Evolutionary conservation across 2,329 filamentous ascomycete species (phyloP).

Genomic region (Colletotrichum acutatum): DNA sequence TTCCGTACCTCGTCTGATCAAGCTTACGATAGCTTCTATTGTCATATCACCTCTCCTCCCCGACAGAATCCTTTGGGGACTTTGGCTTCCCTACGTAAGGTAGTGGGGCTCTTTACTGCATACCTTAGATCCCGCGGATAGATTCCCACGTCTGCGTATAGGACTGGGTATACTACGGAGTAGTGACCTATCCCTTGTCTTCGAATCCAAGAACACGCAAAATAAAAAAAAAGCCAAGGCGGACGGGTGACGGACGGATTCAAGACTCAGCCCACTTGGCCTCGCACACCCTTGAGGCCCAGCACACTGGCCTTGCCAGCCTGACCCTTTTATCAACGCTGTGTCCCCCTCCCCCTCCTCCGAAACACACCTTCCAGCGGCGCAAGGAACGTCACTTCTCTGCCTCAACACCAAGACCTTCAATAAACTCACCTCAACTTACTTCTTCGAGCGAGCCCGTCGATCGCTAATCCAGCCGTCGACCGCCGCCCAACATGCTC

Average conservation of each 20-base stretch:
- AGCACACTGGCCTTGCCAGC: constrained; percentile 10
- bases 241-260: constrained; percentile 18
- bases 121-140: constrained; percentile 1
- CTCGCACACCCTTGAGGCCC: constrained; percentile 11
- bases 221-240: constrained; percentile 21
- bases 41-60: neutral
- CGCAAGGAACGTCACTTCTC: neutral
- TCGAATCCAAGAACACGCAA: neutral
- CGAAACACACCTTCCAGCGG: neutral
- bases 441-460: neutral
- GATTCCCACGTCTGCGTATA: neutral
- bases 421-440: neutral
- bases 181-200: constrained; percentile 17
- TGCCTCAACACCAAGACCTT: neutral
- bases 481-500: constrained; percentile 69
- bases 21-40: neutral
- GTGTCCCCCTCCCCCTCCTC: neutral
- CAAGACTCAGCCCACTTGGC: constrained; percentile 32
- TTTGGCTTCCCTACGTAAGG: neutral
- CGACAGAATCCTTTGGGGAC: neutral
- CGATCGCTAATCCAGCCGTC: neutral
- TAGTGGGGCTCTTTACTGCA: neutral
- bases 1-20: constrained; percentile 13
- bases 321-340: constrained; percentile 1
- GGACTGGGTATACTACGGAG: neutral